Evolutionary conservation across 306 rosid species (phyloP), one percentile per base, ranked within the genome.

Genomic region (Lathyrus tuberosus): DNA sequence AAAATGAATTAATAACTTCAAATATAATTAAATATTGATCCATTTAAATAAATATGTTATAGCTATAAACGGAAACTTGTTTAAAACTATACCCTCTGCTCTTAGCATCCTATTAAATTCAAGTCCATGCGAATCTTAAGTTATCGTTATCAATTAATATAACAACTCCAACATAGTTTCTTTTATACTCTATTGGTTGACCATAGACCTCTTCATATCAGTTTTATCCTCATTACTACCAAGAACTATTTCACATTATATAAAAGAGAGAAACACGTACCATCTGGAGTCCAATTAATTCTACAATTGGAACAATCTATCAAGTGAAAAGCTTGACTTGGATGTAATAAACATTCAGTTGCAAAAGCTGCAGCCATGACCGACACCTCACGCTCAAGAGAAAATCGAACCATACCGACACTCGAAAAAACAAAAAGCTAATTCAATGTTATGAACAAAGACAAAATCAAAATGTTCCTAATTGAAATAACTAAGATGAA

Each of bases 371-470:
- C 87, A 35, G 74, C 90, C 98, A 93, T 88, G 67, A 97, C 97
- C 3, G 98, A 97, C 17, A 93, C 96, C 7, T 96, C 96, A 16
- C 98, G 98, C 78, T 93, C 98, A 33, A 93, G 97, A 70, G 97
- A 96, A 78, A 90, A 90, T 54, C 90, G 81, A 70, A 93, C 98
- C 98, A 93, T 20, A 93, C 97, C 98, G 90, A 77, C 77, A 73
- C 47, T 16, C 22, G n/a, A n/a, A n/a, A n/a, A 60, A 18, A 12
- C 40, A 38, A 22, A 62, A 65, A 28, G 15, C 72, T 49, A 67
- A 49, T 31, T 48, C 28, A 67, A 48, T 15, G 26, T 10, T 31
- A 10, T 8, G 14, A 44, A 10, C 46, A 58, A 8, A 43, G 5
- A 44, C 40, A 6, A 10, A 13, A 17, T 35, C 24, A 30, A 71